phyloP scores from a whole-genome alignment of 805 yeast species.

The Cyberlindnera misumaiensis region DNA sequence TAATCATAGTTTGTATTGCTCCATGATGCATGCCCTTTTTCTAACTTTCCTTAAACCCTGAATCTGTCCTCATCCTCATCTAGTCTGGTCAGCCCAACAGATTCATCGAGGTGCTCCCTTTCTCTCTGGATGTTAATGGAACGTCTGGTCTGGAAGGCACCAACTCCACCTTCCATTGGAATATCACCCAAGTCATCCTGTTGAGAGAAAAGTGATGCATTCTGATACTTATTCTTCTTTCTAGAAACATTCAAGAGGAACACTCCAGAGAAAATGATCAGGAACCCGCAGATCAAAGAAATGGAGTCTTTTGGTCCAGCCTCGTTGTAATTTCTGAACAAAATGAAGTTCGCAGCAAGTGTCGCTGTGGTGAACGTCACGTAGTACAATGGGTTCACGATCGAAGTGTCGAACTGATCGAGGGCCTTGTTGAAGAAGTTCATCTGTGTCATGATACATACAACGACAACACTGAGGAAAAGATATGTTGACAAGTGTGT shows the following conservation, averaged over 20 bases:
- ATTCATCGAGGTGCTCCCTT: constrained; percentile 37
- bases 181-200: constrained; percentile 58
- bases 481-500: constrained; percentile 78
- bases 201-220: constrained; percentile 27
- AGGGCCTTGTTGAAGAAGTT: constrained; percentile 89
- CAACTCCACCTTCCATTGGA: constrained; percentile 80
- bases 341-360: constrained; percentile 74
- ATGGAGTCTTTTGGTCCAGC: constrained; percentile 72
- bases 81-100: constrained; percentile 50
- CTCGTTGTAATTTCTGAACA: constrained; percentile 84
- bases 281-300: constrained; percentile 76
- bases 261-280: constrained; percentile 84
- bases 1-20: background rate
- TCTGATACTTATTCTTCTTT: constrained; percentile 46
- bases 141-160: constrained; percentile 70
- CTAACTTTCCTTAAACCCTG: constrained; percentile 14
- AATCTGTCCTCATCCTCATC: constrained; percentile 34
- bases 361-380: constrained; percentile 90
- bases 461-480: constrained; percentile 67
- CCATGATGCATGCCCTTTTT: background rate
- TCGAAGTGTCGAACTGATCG: constrained; percentile 88
- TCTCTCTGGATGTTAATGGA: constrained; percentile 60
- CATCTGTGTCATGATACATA: constrained; percentile 87
- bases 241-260: constrained; percentile 75
- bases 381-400: constrained; percentile 85